Base-by-base conservation (phyloP, 164 flowering plant species). In the Vitis amurensis region DNA sequence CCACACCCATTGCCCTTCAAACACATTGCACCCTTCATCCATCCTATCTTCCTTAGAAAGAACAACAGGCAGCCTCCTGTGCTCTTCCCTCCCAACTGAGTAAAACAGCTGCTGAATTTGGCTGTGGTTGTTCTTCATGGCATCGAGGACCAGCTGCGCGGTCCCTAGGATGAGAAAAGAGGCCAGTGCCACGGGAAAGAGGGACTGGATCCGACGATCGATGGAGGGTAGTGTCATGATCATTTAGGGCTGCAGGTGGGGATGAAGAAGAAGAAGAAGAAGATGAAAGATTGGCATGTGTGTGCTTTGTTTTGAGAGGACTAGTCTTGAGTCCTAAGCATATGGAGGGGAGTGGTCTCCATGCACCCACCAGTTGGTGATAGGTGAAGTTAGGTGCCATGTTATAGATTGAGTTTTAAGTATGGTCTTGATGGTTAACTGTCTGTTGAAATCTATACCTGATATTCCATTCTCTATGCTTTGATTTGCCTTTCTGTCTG, bases 1-100 rank as follows among this genome's bases (percentile, higher is more conserved):
- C 85, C 86, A 82, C 31, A 86, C 87, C 97, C 98, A 92, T 68
- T 81, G 69, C 68, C 98, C 98, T 68, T 88, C 84, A 68, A 88
- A 92, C 30, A 91, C 82, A 75, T 94, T 76, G 81, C 97, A 94
- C 0, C 78, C 78, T 23, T 75, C 80, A 5, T 63, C 62, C 9
- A 81, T 50, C 0, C 79, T 68, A 55, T 76, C 87, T 13, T 69
- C 76, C 9, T 67, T 30, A 4, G 76, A 73, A 19, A 79, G 69
- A 63, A 83, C 71, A 11, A 69, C 63, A 15, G 71, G 55, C 50
- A 27, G 7, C 44, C 44, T 10, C 48, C 65, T 63, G 2, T 48
- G 59, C 61, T 63, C 65, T 55, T 9, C 59, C 23, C 57, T 55
- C 50, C 56, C 50, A 37, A 31, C 70, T 51, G 50, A 14, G n/a